Evolutionary conservation across 306 rosid genomes (phyloP).

Genomic region (Amphicarpaea edgeworthii): DNA sequence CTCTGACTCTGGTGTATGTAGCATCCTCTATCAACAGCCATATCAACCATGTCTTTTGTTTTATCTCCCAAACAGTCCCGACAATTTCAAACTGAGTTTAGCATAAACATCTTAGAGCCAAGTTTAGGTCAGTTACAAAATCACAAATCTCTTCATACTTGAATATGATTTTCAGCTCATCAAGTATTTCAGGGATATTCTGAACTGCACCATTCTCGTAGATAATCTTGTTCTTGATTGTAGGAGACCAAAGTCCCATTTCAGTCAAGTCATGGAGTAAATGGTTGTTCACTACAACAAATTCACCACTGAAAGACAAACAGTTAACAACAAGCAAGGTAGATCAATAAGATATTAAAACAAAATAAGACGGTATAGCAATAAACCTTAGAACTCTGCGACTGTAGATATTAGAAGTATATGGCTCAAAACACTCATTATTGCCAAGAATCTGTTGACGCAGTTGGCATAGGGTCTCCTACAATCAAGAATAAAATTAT

Average conservation of each 20-base stretch:
- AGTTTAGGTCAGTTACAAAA: background rate
- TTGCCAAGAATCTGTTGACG: conserved; percentile 95
- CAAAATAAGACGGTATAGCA: background rate
- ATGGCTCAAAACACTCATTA: conserved; percentile 94
- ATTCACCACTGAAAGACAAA: conserved; percentile 75
- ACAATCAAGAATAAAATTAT: conserved; percentile 75
- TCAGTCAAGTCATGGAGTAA: conserved; percentile 86
- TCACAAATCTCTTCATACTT: conserved; percentile 59
- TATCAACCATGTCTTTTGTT: conserved; percentile 91
- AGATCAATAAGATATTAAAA: background rate
- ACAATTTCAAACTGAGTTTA: conserved; percentile 33
- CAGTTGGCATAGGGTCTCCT: conserved; percentile 94
- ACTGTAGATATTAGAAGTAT: conserved; percentile 87
- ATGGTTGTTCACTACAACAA: conserved; percentile 94
- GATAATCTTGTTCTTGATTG: conserved; percentile 75
- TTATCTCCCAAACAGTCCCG: conserved; percentile 98
- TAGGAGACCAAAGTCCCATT: conserved; percentile 89
- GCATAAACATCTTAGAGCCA: conserved; percentile 29
- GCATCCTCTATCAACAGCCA: conserved; percentile 91
- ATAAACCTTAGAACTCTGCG: conserved; percentile 84
- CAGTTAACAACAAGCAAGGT: conserved; percentile 40
- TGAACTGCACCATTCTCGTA: conserved; percentile 79
- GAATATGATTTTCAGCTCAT: conserved; percentile 73
- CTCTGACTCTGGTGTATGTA: conserved; percentile 96
- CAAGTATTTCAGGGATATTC: conserved; percentile 71